Percentiles rank a stretch among this genome's conserved stretches.
phyloP scores from a whole-genome alignment of 2,329 filamentous ascomycete genomes.

The Colletotrichum euphorbiae region DNA sequence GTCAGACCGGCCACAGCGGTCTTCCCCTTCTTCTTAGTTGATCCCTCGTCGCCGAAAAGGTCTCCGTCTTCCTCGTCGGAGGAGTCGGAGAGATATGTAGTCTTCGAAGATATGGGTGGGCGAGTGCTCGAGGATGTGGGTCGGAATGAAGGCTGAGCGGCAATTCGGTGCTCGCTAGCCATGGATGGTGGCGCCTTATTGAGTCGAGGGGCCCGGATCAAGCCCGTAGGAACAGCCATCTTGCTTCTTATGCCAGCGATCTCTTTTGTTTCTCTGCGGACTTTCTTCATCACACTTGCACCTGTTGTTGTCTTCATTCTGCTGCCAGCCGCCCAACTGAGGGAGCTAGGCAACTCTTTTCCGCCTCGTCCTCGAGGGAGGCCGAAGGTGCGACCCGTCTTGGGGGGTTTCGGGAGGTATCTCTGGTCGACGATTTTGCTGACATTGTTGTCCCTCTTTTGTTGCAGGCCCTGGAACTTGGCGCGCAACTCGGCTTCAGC shows the following conservation, averaged over 20 bases:
- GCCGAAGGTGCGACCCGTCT: constrained; percentile 46
- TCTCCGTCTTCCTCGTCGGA: constrained; percentile 29
- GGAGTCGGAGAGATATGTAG: constrained; percentile 56
- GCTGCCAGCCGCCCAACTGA: constrained; percentile 60
- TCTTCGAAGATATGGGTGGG: constrained; percentile 38
- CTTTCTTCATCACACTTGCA: constrained; percentile 66
- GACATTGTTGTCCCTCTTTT: constrained; percentile 67
- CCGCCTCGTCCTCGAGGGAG: constrained; percentile 41
- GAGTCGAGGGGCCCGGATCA: constrained; percentile 51
- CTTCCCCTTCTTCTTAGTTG: constrained; percentile 23
- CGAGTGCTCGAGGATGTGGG: constrained; percentile 38
- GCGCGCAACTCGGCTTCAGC: constrained; percentile 69
- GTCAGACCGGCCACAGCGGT: neutral
- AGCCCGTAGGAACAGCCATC: constrained; percentile 39
- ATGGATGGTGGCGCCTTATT: constrained; percentile 62
- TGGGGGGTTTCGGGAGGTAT: constrained; percentile 57
- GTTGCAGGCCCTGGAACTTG: constrained; percentile 67
- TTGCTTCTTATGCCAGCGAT: constrained; percentile 54
- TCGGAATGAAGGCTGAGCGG: constrained; percentile 51
- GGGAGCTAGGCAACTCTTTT: constrained; percentile 47
- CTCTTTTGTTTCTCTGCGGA: constrained; percentile 67
- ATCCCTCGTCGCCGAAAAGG: constrained; percentile 29
- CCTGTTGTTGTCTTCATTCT: constrained; percentile 64
- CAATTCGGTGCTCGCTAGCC: constrained; percentile 63
- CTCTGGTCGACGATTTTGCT: constrained; percentile 66